These are phyloP conservation scores for Penstemon newberryi DNA, from an alignment of 257 asterid species.

Conservation along the genomic window DNA sequence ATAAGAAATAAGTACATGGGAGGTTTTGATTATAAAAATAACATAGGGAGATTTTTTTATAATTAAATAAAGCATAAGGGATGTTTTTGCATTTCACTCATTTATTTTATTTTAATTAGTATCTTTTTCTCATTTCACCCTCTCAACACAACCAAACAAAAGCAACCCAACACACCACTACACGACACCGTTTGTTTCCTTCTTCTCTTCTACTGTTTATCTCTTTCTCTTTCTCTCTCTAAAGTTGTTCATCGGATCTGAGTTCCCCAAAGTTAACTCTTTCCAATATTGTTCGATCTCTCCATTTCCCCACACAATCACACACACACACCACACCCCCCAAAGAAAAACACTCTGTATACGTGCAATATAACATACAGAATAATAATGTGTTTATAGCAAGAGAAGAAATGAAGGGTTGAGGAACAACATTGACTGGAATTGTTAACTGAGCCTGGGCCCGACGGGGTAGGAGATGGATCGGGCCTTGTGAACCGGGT, in stretches of 20 bases:
- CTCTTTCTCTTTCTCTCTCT: constrained; percentile 26
- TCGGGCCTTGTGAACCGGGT: constrained; percentile 45
- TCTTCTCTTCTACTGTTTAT: not conserved
- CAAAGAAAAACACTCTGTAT: too few relatives aligned
- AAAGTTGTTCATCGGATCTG: constrained; percentile 65
- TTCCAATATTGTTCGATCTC: constrained; percentile 58
- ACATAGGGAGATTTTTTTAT: too few relatives aligned
- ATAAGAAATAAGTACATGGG: too few relatives aligned
- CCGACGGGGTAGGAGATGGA: constrained; percentile 34
- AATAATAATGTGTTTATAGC: too few relatives aligned
- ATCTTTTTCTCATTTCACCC: not conserved
- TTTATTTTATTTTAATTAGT: too few relatives aligned
- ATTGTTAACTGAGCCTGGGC: constrained; percentile 32
- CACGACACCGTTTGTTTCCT: constrained; percentile 33
- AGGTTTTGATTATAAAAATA: too few relatives aligned
- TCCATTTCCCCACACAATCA: constrained; percentile 43
- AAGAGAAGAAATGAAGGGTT: too few relatives aligned
- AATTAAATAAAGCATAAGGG: too few relatives aligned
- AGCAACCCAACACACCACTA: constrained; percentile 24
- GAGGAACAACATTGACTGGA: not conserved
- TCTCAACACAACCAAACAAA: constrained; percentile 30
- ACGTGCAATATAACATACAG: not conserved
- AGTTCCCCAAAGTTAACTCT: constrained; percentile 44
- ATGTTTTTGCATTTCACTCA: too few relatives aligned
- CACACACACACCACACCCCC: not conserved